Percentiles rank a stretch among this genome's conserved stretches.
phyloP scores from a whole-genome alignment of 495 filamentous ascomycete genomes.

The Staphylotrichum tortipilum region DNA sequence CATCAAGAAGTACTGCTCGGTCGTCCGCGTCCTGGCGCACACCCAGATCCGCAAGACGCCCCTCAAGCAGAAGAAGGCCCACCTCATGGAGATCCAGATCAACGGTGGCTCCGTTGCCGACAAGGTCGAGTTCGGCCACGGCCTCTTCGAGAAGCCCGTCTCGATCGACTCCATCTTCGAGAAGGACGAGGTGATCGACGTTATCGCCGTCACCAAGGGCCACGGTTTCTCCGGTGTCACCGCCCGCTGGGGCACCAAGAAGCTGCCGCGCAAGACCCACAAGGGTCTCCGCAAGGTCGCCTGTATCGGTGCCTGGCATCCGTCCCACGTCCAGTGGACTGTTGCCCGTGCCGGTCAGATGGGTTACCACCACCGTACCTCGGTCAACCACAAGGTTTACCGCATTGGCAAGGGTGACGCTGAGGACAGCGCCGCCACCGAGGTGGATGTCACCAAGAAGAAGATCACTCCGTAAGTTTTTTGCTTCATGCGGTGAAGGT shows the following conservation, averaged over 20 bases:
- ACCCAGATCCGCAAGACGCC: slow-evolving; percentile 99
- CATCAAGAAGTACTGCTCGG: slow-evolving; percentile 99
- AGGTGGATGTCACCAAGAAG: slow-evolving; percentile 98
- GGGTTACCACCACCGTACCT: slow-evolving; percentile 99
- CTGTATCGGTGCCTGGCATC: slow-evolving; percentile 99
- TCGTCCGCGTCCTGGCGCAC: slow-evolving; percentile 98
- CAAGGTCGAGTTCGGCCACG: slow-evolving; percentile 92
- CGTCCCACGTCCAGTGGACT: slow-evolving; percentile 99
- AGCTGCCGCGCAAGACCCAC: slow-evolving; percentile 99
- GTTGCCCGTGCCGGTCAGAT: slow-evolving; percentile 99
- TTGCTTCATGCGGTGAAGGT: too few relatives aligned
- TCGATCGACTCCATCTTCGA: slow-evolving; percentile 92
- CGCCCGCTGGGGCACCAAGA: slow-evolving; percentile 98
- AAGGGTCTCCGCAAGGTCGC: slow-evolving; percentile 99
- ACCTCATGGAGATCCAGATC: slow-evolving; percentile 99
- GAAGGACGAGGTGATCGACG: slow-evolving; percentile 99
- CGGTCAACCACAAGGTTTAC: slow-evolving; percentile 99
- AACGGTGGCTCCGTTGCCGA: slow-evolving; percentile 91
- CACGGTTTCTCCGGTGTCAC: slow-evolving; percentile 98
- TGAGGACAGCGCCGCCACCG: slow-evolving; percentile 85
- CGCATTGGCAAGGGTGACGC: slow-evolving; percentile 87
- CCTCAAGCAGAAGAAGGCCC: slow-evolving; percentile 99
- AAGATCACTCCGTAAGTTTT: slow-evolving; percentile 91
- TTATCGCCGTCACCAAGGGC: slow-evolving; percentile 99
- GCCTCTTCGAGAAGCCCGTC: slow-evolving; percentile 97